Evolutionary conservation across 148 eudicot genomes (phyloP), one percentile per base, ranked within the genome.

Genomic region (Arctostaphylos glauca): DNA sequence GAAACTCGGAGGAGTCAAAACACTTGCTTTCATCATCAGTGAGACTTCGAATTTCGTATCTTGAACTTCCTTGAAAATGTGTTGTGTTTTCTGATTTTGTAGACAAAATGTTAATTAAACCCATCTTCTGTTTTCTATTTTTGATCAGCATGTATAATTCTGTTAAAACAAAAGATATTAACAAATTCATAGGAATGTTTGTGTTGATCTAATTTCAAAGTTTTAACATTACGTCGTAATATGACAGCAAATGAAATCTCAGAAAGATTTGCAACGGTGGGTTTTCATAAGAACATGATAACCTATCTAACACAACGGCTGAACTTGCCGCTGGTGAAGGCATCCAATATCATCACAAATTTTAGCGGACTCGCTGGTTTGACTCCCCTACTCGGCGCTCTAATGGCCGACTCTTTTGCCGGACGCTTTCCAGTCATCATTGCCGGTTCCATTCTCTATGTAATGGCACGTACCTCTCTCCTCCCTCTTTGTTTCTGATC

Each of bases 1-100:
- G 81, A 50, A 83, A 85, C 88, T 82, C 9, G 98, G 98, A 15
- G 98, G 98, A 19, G 85, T 92, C 46, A 87, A 82, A 86, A 92
- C 95, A 46, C 90, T 94, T 95, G 95, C 98, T 19, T 94, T 94
- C 85, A 94, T 94, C 55, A 90, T 94, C 49, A 90, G 98, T 92
- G 49, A 87, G 92, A 19, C 55, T 75, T 77, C 13, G 41, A 56
- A 9, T 70, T 62, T 50, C 10, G 54, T 50, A 50, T 12, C 10
- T 50, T 50, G 54, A 50, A 3, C 9, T 50, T 50, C 10, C 54
- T 19, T 9, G 9, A 31, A 31, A 31, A 31, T 31, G 38, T 31
- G 38, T 31, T 0, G 0, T 31, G 38, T 31, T 31, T 31, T 31
- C 38, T 31, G 38, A 31, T 31, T 0, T 31, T 31, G 38, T 31